Evolutionary conservation across 495 filamentous ascomycete species (phyloP), one percentile per base, ranked within the genome.

Genomic region (Penicillium atrosanguineum): DNA sequence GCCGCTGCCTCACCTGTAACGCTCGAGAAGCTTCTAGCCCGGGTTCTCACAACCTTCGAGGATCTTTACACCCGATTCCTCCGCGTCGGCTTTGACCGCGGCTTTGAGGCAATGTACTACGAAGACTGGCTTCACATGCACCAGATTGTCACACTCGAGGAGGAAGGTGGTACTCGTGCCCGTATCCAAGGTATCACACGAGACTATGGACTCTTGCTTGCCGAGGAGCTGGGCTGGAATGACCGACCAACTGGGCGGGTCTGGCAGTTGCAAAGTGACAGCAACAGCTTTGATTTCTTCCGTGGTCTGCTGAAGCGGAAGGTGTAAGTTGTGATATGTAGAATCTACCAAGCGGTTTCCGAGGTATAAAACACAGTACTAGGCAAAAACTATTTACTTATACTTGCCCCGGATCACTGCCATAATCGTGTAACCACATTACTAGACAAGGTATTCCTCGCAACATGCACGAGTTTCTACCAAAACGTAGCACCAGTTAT

Each of bases 201-300:
- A 12, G 91, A 97, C 65, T 95, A 85, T 79, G 94, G 95, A 2
- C 73, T 97, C 59, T 66, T 99, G 56, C 77, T 84, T 50, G 93
- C 85, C 1, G 87, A 95, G 67, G 94, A 96, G 74, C 59, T 96
- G 46, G 84, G 80, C 3, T 83, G 74, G 74, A 80, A 87, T 40
- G 90, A 88, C 59, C 70, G 83, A 53, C 67, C 75, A 1, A 97
- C 90, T 9, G 92, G 93, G 1, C 86, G 81, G 67, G 76, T 87
- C 40, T 92, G 84, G 79, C 83, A 87, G 64, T 72, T 98, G 69
- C 91, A 97, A 75, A 97, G 89, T 69, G 94, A 99, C 62, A 90
- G 90, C 63, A 99, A 99, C 62, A 96, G 91, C 72, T 99, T 99
- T 75, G 95, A 99, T 74, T 99, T 97, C 73, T 93, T 96, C 69